Base-by-base conservation (phyloP, 192 early-diverging fungal genomes). In the Backusella liffmaniae region DNA sequence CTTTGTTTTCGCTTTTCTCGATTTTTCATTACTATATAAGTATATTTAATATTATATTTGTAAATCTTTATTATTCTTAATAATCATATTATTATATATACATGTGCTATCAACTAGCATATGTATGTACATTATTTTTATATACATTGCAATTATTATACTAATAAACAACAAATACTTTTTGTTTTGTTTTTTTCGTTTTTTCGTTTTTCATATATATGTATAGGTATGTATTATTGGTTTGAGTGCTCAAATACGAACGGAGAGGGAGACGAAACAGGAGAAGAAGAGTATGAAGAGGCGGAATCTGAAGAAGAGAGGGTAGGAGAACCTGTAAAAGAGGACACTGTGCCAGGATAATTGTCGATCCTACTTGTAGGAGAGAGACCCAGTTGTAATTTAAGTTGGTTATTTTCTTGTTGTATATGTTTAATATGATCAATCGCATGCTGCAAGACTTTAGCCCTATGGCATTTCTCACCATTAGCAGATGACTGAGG, bases 361-460 rank as follows among this genome's bases (percentile, higher is more conserved):
- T 62, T 23, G 2, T 62, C 26, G 21, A 12, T 62, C 3, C 12
- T 21, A 41, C 6, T 10, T 16, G 39, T 39, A 29, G 42, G 29
- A 49, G 26, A 18, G 4, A 72, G 23, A 9, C 76, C 76, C 13
- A 80, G 39, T 59, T 80, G 73, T 4, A 13, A 4, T 44, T 59
- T 41, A 65, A 93, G 74, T 5, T 75, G 73, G 3, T 74, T 62
- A 77, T 93, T 93, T 74, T 86, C 83, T 3, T 80, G 76, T 36
- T 91, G 87, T 37, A 93, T 77, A 23, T 85, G 84, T 69, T 84
- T 88, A 77, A 93, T 91, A 67, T 93, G 89, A 12, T 78, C 71
- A 4, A 85, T 84, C 1, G 84, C 80, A 34, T 74, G 74, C 13
- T 81, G 78, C 9, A 87, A 75, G 34, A 84, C 75, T 16, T 85